Evolutionary conservation across 2,329 filamentous ascomycete species (phyloP), one percentile per base, ranked within the genome.

Genomic region (Cordyceps javanica): DNA sequence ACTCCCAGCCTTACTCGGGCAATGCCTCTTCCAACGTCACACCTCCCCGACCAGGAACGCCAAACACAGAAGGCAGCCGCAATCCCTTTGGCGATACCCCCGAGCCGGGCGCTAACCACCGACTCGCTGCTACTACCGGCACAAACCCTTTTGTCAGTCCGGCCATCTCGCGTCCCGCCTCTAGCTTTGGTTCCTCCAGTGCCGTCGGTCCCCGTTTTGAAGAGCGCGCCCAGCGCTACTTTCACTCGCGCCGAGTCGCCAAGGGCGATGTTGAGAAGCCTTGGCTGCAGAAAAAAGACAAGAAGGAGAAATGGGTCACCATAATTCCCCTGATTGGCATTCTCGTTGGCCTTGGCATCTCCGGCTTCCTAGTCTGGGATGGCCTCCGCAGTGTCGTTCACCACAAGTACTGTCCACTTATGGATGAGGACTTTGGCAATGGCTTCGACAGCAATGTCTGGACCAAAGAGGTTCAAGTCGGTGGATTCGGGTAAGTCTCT

Each of bases 231-330:
- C 74, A 77, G 63, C 75, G 79, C 55, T 91, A 87, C 73, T 93
- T 92, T 68, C 86, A 86, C 70, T 91, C 88, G 19, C 79, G 88
- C 59, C 77, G 88, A 60, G 81, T 93, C 34, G 82, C 79, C 68
- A 90, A 90, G 69, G 88, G 83, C 42, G 82, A 89, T 50, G 72
- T 90, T 3, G 86, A 91, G 68, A 87, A 89, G 73, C 88, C 90
- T 13, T 94, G 90, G 90, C 72, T 88, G 39, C 72, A 81, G n/a
- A 86, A 85, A 68, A 84, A 77, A 58, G 87, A 92, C 63, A 86
- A 87, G 13, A 88, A 85, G 69, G 88, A 93, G 77, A 94, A 91
- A 75, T 94, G 90, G 90, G 85, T 90, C 9, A 91, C 87, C 2
- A 91, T 93, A 61, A 81, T 95, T 58, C 90, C 90, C 2, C 68